phyloP scores from a whole-genome alignment of 129 eudicot species.

The Kitagawia praeruptora region DNA sequence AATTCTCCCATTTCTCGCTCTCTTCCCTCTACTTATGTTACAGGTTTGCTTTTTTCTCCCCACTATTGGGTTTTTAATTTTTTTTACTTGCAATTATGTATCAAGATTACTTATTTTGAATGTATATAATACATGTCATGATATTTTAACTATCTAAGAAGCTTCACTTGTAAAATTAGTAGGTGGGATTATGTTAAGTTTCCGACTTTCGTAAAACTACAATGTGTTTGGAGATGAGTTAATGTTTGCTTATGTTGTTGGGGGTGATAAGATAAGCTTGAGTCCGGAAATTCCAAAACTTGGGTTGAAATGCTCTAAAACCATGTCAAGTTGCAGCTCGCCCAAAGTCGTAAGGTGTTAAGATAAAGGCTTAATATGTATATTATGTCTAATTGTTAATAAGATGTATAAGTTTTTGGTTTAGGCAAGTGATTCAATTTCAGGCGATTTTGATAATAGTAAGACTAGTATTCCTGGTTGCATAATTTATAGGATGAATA shows the following conservation, averaged over 20 bases:
- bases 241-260: background rate
- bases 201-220: background rate
- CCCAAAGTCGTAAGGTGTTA: background rate
- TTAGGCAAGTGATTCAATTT: background rate
- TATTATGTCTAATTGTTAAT: background rate
- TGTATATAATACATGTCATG: background rate
- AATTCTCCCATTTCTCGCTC: constrained; percentile 30
- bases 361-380: background rate
- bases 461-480: background rate
- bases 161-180: background rate
- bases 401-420: background rate
- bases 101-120: background rate
- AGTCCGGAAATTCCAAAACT: background rate
- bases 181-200: background rate
- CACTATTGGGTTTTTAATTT: background rate
- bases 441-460: background rate
- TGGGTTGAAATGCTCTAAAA: background rate
- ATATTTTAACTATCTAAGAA: background rate
- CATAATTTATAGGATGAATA: background rate
- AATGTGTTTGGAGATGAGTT: background rate
- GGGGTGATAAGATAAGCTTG: background rate
- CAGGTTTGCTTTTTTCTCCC: constrained; percentile 16
- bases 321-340: background rate
- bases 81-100: no score
- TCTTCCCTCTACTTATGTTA: constrained; percentile 16